Percentiles rank a stretch among this genome's conserved stretches.
Evolutionary conservation across 2,329 filamentous ascomycete species (phyloP).

Genomic region (Phaeosphaeria sp.): DNA sequence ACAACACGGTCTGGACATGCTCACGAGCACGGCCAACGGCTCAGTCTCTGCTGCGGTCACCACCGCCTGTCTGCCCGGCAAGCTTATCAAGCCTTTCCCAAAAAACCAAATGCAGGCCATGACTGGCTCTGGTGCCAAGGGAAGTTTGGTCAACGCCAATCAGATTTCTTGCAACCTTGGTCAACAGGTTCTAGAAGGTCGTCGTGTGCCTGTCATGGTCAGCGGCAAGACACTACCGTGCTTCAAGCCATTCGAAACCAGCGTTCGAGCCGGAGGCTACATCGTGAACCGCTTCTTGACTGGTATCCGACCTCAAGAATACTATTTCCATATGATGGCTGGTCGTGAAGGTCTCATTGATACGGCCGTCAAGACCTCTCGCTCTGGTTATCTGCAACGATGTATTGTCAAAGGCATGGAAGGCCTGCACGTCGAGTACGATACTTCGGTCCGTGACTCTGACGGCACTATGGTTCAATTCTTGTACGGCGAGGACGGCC

Average conservation of each 20-base stretch:
- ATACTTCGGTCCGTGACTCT: constrained; percentile 90
- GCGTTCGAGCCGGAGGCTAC: constrained; percentile 89
- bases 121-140: constrained; percentile 96
- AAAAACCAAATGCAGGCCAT: constrained; percentile 99
- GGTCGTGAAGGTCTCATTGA: constrained; percentile 98
- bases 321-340: constrained; percentile 99
- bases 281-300: constrained; percentile 97
- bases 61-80: constrained; percentile 76
- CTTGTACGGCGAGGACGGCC: constrained; percentile 92
- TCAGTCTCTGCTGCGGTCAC: constrained; percentile 81
- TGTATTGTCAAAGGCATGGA: constrained; percentile 99
- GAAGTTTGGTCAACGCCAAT: constrained; percentile 90
- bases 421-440: constrained; percentile 88
- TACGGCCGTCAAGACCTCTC: constrained; percentile 97
- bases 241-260: constrained; percentile 90
- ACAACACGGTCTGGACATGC: constrained; percentile 85
- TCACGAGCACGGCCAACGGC: constrained; percentile 76
- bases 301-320: constrained; percentile 94
- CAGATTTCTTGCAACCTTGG: constrained; percentile 97
- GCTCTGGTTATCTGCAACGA: constrained; percentile 93
- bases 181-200: constrained; percentile 93
- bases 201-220: constrained; percentile 95
- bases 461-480: constrained; percentile 96
- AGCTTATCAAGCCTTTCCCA: constrained; percentile 89
- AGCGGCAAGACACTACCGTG: constrained; percentile 96